A percentile compares a stretch with the other conserved stretches of the same genome.
Evolutionary conservation across 257 asterid genomes (phyloP).

Genomic region (Rehmannia glutinosa): DNA sequence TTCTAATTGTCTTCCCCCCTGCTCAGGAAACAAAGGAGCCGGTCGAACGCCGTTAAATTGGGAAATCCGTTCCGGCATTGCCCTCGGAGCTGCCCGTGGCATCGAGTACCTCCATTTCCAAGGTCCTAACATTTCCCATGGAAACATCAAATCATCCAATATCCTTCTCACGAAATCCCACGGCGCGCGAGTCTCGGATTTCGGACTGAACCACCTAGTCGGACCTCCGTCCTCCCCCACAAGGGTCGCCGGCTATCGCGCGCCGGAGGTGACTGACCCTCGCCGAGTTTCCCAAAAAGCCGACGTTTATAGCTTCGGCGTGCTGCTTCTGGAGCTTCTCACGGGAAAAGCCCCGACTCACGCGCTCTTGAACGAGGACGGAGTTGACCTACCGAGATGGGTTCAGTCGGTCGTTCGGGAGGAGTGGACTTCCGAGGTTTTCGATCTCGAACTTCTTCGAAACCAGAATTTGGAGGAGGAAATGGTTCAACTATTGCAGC

Average conservation of each 20-base stretch:
- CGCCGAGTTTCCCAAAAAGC: slow-evolving; percentile 72
- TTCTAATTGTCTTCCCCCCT: not conserved
- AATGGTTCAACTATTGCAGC: slow-evolving; percentile 83
- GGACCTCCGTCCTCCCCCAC: slow-evolving; percentile 73
- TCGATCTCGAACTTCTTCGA: slow-evolving; percentile 65
- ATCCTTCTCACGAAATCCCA: slow-evolving; percentile 71
- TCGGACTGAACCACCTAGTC: slow-evolving; percentile 66
- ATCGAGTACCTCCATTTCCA: slow-evolving; percentile 67
- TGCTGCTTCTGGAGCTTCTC: slow-evolving; percentile 70
- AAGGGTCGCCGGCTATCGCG: slow-evolving; percentile 72
- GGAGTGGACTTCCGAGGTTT: slow-evolving; percentile 85
- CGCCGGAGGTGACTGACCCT: slow-evolving; percentile 88
- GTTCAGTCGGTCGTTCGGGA: slow-evolving; percentile 72
- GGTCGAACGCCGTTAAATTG: slow-evolving; percentile 73
- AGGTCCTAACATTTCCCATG: slow-evolving; percentile 56
- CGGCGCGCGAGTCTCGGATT: slow-evolving; percentile 65
- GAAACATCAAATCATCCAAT: slow-evolving; percentile 78
- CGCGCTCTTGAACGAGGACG: slow-evolving; percentile 76
- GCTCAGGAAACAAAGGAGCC: slow-evolving; percentile 78
- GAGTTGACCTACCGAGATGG: slow-evolving; percentile 82
- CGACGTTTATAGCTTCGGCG: slow-evolving; percentile 75
- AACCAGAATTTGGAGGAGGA: slow-evolving; percentile 60
- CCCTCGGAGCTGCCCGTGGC: slow-evolving; percentile 78
- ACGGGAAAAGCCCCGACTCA: slow-evolving; percentile 89
- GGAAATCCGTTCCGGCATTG: slow-evolving; percentile 62